Evolutionary conservation across 1,284 basidiomycete genomes (phyloP).

Genomic region (Pseudozyma thailandica): DNA sequence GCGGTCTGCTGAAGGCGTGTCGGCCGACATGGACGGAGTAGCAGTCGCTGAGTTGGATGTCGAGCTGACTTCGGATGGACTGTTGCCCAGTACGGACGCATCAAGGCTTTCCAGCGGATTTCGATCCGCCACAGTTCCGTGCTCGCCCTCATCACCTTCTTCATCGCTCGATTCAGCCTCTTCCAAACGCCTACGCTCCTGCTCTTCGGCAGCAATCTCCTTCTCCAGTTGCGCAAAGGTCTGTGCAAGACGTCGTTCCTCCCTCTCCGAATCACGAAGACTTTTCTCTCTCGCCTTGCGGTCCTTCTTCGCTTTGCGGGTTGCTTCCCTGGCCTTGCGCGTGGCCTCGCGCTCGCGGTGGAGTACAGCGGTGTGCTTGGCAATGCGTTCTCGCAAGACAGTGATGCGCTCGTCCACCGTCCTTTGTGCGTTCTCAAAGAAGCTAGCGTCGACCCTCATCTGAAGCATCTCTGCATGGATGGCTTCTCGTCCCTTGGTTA

Average conservation of each 20-base stretch:
- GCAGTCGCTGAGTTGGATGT: constrained; percentile 10
- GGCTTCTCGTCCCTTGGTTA: constrained; percentile 32
- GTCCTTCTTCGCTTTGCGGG: constrained; percentile 37
- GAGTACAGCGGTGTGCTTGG: constrained; percentile 24
- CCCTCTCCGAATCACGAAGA: constrained; percentile 32
- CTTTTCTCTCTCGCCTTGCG: constrained; percentile 33
- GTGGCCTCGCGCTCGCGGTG: constrained; percentile 41
- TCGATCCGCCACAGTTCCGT: no score
- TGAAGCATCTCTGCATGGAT: constrained; percentile 49
- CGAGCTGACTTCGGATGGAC: constrained; percentile 16
- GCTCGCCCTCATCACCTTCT: constrained; percentile 5
- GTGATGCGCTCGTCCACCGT: constrained; percentile 46
- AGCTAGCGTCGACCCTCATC: constrained; percentile 47
- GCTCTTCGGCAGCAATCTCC: constrained; percentile 40
- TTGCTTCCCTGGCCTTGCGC: constrained; percentile 35
- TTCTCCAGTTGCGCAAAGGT: constrained; percentile 32
- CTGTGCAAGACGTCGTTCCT: constrained; percentile 29
- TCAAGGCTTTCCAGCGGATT: constrained; percentile 2
- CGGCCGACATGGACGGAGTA: constrained; percentile 14
- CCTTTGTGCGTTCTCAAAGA: constrained; percentile 48
- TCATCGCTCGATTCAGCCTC: constrained; percentile 24
- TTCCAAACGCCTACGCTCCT: constrained; percentile 30
- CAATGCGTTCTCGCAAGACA: constrained; percentile 42
- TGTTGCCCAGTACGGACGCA: neutral
- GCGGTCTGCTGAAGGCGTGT: constrained; percentile 10